phyloP scores from a whole-genome alignment of 2,329 filamentous ascomycete species.

The Thermomyces lanuginosus region DNA sequence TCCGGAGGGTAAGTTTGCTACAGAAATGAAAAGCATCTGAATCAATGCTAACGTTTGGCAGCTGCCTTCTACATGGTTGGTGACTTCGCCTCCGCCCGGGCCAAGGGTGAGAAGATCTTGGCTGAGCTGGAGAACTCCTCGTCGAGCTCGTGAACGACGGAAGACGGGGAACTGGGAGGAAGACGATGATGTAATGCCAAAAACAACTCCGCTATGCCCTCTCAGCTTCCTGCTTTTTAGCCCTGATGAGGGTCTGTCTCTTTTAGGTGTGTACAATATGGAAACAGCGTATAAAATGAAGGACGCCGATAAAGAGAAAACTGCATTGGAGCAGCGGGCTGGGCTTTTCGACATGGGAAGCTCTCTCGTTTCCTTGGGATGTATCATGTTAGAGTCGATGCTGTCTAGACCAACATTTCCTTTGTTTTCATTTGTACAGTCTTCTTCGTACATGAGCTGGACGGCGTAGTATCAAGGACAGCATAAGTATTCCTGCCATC shows the following conservation, averaged over 20 bases:
- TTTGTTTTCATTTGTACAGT: too few relatives aligned
- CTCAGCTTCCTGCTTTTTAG: constrained; percentile 9
- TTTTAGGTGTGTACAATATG: constrained; percentile 27
- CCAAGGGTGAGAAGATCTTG: constrained; percentile 99
- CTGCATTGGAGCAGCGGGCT: background rate
- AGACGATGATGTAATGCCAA: constrained; percentile 28
- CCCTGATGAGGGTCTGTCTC: constrained; percentile 20
- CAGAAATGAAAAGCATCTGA: background rate
- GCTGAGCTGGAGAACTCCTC: constrained; percentile 62
- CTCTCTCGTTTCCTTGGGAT: too few relatives aligned
- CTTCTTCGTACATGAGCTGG: too few relatives aligned
- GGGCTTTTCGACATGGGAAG: too few relatives aligned
- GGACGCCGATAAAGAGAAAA: constrained; percentile 5
- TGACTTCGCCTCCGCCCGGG: constrained; percentile 78
- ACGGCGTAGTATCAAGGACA: too few relatives aligned
- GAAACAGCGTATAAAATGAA: constrained; percentile 22
- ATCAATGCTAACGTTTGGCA: constrained; percentile 12
- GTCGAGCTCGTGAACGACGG: too few relatives aligned
- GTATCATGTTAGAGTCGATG: too few relatives aligned
- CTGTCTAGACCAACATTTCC: too few relatives aligned
- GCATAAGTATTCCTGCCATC: too few relatives aligned
- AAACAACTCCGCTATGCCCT: constrained; percentile 9
- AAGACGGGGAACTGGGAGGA: too few relatives aligned
- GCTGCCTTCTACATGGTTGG: constrained; percentile 94
- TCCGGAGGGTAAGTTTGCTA: constrained; percentile 59